Conservation (phyloP, 2,329 filamentous ascomycete genomes). For the Acephala macrosclerotiorum region DNA sequence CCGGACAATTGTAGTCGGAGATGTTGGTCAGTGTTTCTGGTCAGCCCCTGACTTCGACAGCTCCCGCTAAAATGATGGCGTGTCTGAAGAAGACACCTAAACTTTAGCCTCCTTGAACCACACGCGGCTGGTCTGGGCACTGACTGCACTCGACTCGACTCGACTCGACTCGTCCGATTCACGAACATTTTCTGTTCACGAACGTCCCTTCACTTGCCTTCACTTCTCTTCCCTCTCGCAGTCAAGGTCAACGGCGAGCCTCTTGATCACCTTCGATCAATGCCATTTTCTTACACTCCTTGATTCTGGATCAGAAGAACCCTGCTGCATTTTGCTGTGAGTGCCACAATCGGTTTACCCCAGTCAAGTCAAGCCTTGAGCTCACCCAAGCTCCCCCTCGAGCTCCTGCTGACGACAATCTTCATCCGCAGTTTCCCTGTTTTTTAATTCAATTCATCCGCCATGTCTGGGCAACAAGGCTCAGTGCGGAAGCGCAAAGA, state of each 20-base stretch:
- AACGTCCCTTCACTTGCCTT: slow-evolving; percentile 10
- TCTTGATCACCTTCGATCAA: slow-evolving; percentile 40
- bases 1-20: background rate
- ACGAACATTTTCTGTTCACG: slow-evolving; percentile 21
- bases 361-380: slow-evolving; percentile 15
- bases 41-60: slow-evolving; percentile 1
- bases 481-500: slow-evolving; percentile 49
- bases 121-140: slow-evolving; percentile 3
- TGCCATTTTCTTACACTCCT: slow-evolving; percentile 37
- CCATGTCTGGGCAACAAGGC: slow-evolving; percentile 43
- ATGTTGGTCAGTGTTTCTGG: background rate
- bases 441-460: slow-evolving; percentile 24
- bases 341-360: slow-evolving; percentile 10
- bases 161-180: background rate
- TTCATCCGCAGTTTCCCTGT: slow-evolving; percentile 26
- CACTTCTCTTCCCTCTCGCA: background rate
- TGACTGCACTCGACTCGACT: background rate
- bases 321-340: slow-evolving; percentile 22
- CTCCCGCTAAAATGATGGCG: too few species aligned
- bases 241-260: slow-evolving; percentile 30
- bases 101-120: background rate
- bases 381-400: slow-evolving; percentile 2
- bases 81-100: background rate
- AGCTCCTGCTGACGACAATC: slow-evolving; percentile 34
- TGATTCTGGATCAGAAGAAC: slow-evolving; percentile 24